phyloP scores from a whole-genome alignment of 1,284 basidiomycete genomes.

The Coriolopsis trogii region DNA sequence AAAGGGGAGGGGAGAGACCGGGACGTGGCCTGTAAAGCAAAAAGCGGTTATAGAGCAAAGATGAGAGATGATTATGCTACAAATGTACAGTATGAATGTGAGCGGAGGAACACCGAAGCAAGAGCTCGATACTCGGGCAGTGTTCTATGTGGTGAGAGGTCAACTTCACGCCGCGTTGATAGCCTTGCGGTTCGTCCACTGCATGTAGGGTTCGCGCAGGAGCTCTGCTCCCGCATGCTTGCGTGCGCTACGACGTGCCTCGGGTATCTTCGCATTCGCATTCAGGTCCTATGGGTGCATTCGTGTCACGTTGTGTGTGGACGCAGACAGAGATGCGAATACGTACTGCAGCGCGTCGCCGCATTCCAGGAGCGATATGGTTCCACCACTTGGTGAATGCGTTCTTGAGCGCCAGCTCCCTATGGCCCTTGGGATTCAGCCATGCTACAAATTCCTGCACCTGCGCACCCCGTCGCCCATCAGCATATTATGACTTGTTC shows the following conservation, averaged over 20 bases:
- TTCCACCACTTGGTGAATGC: slow-evolving; percentile 83
- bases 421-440: slow-evolving; percentile 90
- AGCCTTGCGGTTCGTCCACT: slow-evolving; percentile 79
- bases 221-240: slow-evolving; percentile 66
- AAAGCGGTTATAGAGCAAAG: no score
- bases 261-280: slow-evolving; percentile 66
- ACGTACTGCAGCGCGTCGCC: slow-evolving; percentile 71
- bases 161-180: slow-evolving; percentile 41
- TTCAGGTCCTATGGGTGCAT: slow-evolving; percentile 59
- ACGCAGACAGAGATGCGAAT: neutral
- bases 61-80: neutral
- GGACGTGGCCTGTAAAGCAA: no score
- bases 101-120: no score
- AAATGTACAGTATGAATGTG: slow-evolving; percentile 5
- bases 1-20: neutral
- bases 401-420: slow-evolving; percentile 85
- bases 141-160: no score
- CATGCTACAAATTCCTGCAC: slow-evolving; percentile 83
- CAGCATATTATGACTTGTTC: neutral
- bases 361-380: slow-evolving; percentile 84
- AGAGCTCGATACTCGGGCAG: no score
- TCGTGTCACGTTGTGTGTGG: neutral
- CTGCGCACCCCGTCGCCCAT: slow-evolving; percentile 47
- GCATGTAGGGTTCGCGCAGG: slow-evolving; percentile 78
- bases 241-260: slow-evolving; percentile 77